These are phyloP conservation scores for Luzula sylvatica DNA, from an alignment of 176 grass and related monocot genomes.

Conservation along the genomic window DNA sequence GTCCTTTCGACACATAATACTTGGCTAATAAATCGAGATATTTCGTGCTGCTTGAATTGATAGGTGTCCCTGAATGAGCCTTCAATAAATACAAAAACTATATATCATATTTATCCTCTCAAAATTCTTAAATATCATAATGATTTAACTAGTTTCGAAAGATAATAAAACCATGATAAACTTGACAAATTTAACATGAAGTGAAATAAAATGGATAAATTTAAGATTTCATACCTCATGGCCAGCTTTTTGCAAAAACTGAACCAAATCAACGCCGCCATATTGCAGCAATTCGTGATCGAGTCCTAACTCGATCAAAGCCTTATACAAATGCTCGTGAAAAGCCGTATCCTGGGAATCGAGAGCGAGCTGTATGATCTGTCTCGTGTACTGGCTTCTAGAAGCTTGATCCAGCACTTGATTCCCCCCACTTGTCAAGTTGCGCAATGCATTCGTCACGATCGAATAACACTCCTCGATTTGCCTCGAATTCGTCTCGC, in stretches of 20 bases:
- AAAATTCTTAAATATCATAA: no score
- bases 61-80: slow-evolving; percentile 15
- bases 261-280: slow-evolving; percentile 88
- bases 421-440: slow-evolving; percentile 43
- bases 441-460: slow-evolving; percentile 63
- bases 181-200: no score
- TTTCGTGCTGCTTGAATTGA: slow-evolving; percentile 53
- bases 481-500: slow-evolving; percentile 38
- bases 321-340: slow-evolving; percentile 80
- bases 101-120: no score
- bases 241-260: slow-evolving; percentile 80
- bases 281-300: slow-evolving; percentile 95
- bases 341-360: slow-evolving; percentile 73
- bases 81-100: not conserved
- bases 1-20: slow-evolving; percentile 80
- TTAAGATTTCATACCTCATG: slow-evolving; percentile 12
- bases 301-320: slow-evolving; percentile 71
- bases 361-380: slow-evolving; percentile 83
- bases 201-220: no score
- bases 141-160: no score
- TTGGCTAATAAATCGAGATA: slow-evolving; percentile 73
- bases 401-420: slow-evolving; percentile 56
- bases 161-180: no score
- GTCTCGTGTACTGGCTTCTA: slow-evolving; percentile 66
- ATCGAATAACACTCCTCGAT: slow-evolving; percentile 88